These are phyloP conservation scores for Penicillium paxilli DNA, from an alignment of 495 filamentous ascomycete genomes.

Conservation along the genomic window DNA sequence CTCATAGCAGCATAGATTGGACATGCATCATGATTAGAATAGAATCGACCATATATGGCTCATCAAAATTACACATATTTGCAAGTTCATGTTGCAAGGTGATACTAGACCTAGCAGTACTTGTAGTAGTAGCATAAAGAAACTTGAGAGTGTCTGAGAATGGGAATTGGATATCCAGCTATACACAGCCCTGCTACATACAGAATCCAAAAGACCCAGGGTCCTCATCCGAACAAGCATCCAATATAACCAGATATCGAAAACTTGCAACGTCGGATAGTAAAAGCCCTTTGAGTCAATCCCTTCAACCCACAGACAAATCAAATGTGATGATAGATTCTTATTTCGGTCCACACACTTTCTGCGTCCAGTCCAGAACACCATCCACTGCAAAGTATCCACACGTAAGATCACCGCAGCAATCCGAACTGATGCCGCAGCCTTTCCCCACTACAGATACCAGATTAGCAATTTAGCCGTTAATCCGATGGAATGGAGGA, in stretches of 20 bases:
- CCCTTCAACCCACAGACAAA: neutral
- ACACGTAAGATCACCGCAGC: neutral
- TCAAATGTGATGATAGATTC: neutral
- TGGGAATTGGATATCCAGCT: neutral
- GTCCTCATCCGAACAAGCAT: neutral
- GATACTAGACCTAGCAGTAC: neutral
- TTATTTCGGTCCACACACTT: neutral
- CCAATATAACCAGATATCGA: neutral
- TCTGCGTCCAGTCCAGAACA: neutral
- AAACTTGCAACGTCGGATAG: neutral
- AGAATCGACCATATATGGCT: neutral
- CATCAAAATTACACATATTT: neutral
- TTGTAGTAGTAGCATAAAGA: neutral
- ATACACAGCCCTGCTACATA: constrained; percentile 2
- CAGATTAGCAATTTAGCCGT: neutral
- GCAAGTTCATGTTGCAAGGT: too few relatives aligned
- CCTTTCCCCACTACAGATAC: neutral
- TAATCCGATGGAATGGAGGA: neutral
- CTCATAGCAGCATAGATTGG: neutral
- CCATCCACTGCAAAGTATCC: neutral
- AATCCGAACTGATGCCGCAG: neutral
- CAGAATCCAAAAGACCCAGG: neutral
- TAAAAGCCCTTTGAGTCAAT: neutral
- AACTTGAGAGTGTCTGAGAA: neutral
- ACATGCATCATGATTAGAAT: constrained; percentile 3